phyloP scores from a whole-genome alignment of 257 asterid genomes.

The Cynanchum wilfordii region DNA sequence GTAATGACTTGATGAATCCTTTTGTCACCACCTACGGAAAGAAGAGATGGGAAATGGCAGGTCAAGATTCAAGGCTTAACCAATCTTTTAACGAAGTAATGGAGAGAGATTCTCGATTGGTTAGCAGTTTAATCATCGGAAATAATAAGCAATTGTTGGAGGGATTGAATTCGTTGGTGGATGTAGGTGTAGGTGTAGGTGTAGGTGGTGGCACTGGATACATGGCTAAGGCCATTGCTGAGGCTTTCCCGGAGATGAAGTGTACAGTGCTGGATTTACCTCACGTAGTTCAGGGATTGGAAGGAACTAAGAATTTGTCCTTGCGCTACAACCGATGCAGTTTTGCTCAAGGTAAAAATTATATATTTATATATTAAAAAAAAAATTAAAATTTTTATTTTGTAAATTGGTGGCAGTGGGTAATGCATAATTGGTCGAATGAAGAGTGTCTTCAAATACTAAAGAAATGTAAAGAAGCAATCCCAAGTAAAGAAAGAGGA shows the following conservation, averaged over 20 bases:
- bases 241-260: too few species aligned
- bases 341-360: too few species aligned
- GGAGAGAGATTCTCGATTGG: constrained; percentile 32
- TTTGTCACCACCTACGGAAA: constrained; percentile 19
- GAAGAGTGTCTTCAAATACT: constrained; percentile 24
- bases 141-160: constrained; percentile 1
- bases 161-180: constrained; percentile 12
- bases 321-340: too few species aligned
- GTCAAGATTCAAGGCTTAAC: constrained; percentile 15
- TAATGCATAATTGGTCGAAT: constrained; percentile 31
- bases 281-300: too few species aligned
- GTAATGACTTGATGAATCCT: not conserved
- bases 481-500: constrained; percentile 8
- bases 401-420: constrained; percentile 19
- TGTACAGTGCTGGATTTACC: too few species aligned
- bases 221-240: not conserved
- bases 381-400: too few species aligned
- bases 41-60: constrained; percentile 15
- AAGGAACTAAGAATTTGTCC: too few species aligned
- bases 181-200: too few species aligned
- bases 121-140: not conserved
- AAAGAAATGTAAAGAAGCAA: constrained; percentile 35
- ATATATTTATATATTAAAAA: too few species aligned
- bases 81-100: constrained; percentile 23
- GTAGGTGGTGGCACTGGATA: constrained; percentile 15